phyloP scores from a whole-genome alignment of 2,329 filamentous ascomycete species.

The Hypoxylon sp. region DNA sequence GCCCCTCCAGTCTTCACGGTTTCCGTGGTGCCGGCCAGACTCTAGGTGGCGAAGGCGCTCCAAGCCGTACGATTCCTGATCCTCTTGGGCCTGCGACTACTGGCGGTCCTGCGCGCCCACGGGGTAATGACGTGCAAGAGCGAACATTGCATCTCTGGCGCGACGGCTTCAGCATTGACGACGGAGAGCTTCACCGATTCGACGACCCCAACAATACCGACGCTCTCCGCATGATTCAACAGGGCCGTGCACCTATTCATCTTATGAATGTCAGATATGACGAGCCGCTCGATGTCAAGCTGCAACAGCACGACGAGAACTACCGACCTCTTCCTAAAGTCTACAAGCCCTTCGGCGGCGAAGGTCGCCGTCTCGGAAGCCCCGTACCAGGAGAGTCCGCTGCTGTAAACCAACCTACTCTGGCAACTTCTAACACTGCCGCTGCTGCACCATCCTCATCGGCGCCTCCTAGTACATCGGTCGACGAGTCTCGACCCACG shows the following conservation, averaged over 20 bases:
- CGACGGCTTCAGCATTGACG: conserved; percentile 87
- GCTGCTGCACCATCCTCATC: conserved; percentile 47
- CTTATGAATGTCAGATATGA: conserved; percentile 81
- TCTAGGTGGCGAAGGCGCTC: conserved; percentile 80
- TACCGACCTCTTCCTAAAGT: conserved; percentile 79
- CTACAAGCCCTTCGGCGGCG: conserved; percentile 80
- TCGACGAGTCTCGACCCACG: conserved; percentile 76
- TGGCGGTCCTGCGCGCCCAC: conserved; percentile 48
- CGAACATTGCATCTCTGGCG: conserved; percentile 83
- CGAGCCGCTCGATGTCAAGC: conserved; percentile 82
- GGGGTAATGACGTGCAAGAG: conserved; percentile 66
- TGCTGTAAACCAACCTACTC: conserved; percentile 48
- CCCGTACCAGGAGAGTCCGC: conserved; percentile 74
- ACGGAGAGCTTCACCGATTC: conserved; percentile 81
- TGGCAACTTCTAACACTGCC: conserved; percentile 51
- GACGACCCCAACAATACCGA: conserved; percentile 81
- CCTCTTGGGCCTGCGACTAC: conserved; percentile 57
- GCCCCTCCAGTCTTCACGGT: conserved; percentile 61
- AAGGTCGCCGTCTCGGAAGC: conserved; percentile 80
- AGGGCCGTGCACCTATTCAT: conserved; percentile 80
- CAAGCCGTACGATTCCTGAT: conserved; percentile 76
- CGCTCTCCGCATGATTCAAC: conserved; percentile 80
- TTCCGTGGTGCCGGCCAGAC: conserved; percentile 81
- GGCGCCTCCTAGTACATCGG: conserved; percentile 46
- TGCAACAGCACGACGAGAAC: conserved; percentile 80